Evolutionary conservation across 371 early-diverging fungal genomes (phyloP).

Genomic region (Catenaria anguillulae): DNA sequence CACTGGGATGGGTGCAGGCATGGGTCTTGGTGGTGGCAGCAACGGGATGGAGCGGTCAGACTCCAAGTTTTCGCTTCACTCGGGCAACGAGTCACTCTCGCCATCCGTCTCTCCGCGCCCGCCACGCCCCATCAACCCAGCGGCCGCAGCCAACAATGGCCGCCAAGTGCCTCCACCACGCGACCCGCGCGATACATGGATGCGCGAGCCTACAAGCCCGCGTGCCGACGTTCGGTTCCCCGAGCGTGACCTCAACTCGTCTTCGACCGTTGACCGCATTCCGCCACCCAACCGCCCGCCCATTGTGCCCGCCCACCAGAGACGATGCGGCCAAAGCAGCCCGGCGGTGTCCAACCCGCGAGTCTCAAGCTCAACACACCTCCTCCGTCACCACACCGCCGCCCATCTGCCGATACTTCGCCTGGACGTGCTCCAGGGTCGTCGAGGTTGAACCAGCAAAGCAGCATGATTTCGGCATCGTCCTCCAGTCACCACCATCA

Average conservation of each 20-base stretch:
- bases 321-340: background rate
- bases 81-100: too few relatives aligned
- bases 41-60: background rate
- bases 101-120: background rate
- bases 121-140: background rate
- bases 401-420: too few relatives aligned
- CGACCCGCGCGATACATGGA: background rate
- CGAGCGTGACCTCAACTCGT: background rate
- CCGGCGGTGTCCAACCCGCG: too few relatives aligned
- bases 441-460: too few relatives aligned
- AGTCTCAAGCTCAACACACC: too few relatives aligned
- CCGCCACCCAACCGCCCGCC: background rate
- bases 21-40: background rate
- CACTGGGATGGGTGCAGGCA: background rate
- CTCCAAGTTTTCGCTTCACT: background rate
- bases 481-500: too few relatives aligned
- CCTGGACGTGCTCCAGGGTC: too few relatives aligned
- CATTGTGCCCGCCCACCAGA: background rate
- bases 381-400: too few relatives aligned
- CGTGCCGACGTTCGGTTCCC: background rate
- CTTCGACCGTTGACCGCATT: background rate
- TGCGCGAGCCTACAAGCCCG: background rate
- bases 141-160: too few relatives aligned
- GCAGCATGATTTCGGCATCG: too few relatives aligned
- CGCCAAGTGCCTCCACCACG: background rate